phyloP scores from a whole-genome alignment of 2,329 filamentous ascomycete genomes.

The Aspergillus niger region DNA sequence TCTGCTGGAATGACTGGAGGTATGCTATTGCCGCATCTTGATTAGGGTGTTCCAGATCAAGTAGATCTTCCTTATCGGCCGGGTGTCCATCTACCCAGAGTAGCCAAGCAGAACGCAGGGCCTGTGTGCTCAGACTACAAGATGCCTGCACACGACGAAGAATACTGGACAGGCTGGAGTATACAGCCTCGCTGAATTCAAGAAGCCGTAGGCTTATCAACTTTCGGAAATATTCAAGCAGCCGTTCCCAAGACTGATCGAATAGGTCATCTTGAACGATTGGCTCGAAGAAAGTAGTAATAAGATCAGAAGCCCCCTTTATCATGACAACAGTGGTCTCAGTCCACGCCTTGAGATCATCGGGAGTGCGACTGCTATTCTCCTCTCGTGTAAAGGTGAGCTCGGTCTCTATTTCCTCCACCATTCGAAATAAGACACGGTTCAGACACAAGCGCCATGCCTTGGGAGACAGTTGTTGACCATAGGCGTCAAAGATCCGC shows the following conservation, averaged over 20 bases:
- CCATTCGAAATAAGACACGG: constrained; percentile 75
- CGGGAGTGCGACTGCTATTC: constrained; percentile 24
- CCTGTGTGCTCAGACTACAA: constrained; percentile 47
- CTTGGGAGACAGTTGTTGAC: constrained; percentile 72
- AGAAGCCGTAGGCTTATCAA: constrained; percentile 65
- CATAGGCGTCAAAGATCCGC: constrained; percentile 88
- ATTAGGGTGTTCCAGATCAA: constrained; percentile 61
- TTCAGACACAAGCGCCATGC: constrained; percentile 84
- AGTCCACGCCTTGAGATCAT: constrained; percentile 61
- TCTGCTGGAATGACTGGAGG: constrained; percentile 70
- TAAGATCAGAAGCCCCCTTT: constrained; percentile 69
- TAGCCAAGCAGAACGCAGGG: constrained; percentile 66
- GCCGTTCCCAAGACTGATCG: constrained; percentile 71
- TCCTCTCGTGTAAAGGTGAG: constrained; percentile 19
- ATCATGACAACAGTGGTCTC: constrained; percentile 75
- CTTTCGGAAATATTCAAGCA: constrained; percentile 68
- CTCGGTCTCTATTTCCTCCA: constrained; percentile 68
- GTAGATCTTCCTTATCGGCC: constrained; percentile 44
- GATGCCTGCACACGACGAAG: constrained; percentile 51
- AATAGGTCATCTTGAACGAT: constrained; percentile 69
- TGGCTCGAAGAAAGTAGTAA: constrained; percentile 74
- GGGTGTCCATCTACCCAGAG: constrained; percentile 71
- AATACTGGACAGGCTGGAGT: constrained; percentile 66
- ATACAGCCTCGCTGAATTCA: constrained; percentile 72
- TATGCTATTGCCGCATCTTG: constrained; percentile 87